Conservation (phyloP, 495 filamentous ascomycete genomes). For the Hypoxylon crocopeplum region DNA sequence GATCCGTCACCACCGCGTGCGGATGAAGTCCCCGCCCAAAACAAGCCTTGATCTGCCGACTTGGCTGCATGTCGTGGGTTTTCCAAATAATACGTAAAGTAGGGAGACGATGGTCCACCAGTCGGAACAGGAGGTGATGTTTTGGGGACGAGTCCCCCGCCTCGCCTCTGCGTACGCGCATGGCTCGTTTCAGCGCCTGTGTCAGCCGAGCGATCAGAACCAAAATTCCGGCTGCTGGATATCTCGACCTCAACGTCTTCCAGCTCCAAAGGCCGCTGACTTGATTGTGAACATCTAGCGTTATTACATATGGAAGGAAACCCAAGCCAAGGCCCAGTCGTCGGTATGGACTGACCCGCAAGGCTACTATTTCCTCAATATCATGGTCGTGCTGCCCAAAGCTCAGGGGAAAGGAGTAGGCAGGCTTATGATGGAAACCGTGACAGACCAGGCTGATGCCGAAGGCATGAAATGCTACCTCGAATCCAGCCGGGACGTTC, state of each 20-base stretch:
- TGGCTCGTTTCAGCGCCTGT: slow-evolving; percentile 27
- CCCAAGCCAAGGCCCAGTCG: slow-evolving; percentile 62
- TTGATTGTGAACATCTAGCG: slow-evolving; percentile 42
- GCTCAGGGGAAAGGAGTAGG: slow-evolving; percentile 67
- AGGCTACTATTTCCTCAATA: slow-evolving; percentile 76
- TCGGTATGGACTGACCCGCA: slow-evolving; percentile 63
- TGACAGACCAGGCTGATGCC: slow-evolving; percentile 63
- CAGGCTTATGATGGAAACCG: slow-evolving; percentile 61
- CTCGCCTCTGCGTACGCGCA: slow-evolving; percentile 11
- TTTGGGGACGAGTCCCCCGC: slow-evolving; percentile 10
- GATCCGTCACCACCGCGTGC: slow-evolving; percentile 2
- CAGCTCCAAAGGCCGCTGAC: slow-evolving; percentile 17
- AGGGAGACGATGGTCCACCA: slow-evolving; percentile 17
- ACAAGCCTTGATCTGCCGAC: slow-evolving; percentile 28
- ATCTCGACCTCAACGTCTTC: not conserved
- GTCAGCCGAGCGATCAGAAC: slow-evolving; percentile 24
- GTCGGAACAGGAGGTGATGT: slow-evolving; percentile 15
- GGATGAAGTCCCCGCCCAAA: slow-evolving; percentile 15
- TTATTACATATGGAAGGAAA: slow-evolving; percentile 70
- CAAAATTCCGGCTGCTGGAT: not conserved
- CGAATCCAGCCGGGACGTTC: slow-evolving; percentile 66
- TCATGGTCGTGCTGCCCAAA: slow-evolving; percentile 67
- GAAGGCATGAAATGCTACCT: slow-evolving; percentile 69
- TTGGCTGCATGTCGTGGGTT: slow-evolving; percentile 17
- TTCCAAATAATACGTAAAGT: not conserved